Percentiles rank a stretch among this genome's conserved stretches.
phyloP scores from a whole-genome alignment of 2,329 filamentous ascomycete genomes.

The Diaporthe sp. region DNA sequence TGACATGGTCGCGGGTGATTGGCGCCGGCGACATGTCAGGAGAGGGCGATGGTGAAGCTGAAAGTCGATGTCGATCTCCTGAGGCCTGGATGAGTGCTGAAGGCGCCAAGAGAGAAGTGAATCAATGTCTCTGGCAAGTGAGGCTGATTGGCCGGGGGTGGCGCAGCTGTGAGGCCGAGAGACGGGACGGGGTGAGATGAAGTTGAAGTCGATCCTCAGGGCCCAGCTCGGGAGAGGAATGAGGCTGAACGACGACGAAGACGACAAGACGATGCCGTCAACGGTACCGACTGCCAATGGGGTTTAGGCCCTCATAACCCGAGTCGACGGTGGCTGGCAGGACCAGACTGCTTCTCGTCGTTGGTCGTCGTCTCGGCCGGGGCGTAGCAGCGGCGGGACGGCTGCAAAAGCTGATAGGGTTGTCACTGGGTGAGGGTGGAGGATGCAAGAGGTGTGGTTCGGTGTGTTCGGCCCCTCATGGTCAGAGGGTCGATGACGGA shows the following conservation, averaged over 20 bases:
- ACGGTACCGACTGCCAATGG: slow-evolving; percentile 38
- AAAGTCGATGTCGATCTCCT: slow-evolving; percentile 32
- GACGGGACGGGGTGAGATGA: slow-evolving; percentile 20
- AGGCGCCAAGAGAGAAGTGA: slow-evolving; percentile 31
- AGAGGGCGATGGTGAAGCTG: slow-evolving; percentile 17
- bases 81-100: background rate
- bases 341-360: slow-evolving; percentile 1
- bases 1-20: slow-evolving; percentile 37
- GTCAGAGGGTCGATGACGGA: slow-evolving; percentile 34
- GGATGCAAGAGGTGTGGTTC: slow-evolving; percentile 11
- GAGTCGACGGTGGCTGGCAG: slow-evolving; percentile 31
- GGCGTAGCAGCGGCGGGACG: slow-evolving; percentile 6
- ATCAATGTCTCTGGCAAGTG: slow-evolving; percentile 32
- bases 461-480: slow-evolving; percentile 33
- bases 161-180: slow-evolving; percentile 8
- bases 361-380: slow-evolving; percentile 14
- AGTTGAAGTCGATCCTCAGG: slow-evolving; percentile 8
- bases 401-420: slow-evolving; percentile 1
- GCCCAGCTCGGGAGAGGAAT: slow-evolving; percentile 12
- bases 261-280: slow-evolving; percentile 29
- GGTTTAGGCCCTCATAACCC: slow-evolving; percentile 38
- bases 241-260: slow-evolving; percentile 8
- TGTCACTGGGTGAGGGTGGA: slow-evolving; percentile 15
- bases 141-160: slow-evolving; percentile 33
- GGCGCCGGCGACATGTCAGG: slow-evolving; percentile 35